A percentile compares a stretch with the other conserved stretches of the same genome.
phyloP scores from a whole-genome alignment of 2,329 filamentous ascomycete species.

The Nemania sp. region DNA sequence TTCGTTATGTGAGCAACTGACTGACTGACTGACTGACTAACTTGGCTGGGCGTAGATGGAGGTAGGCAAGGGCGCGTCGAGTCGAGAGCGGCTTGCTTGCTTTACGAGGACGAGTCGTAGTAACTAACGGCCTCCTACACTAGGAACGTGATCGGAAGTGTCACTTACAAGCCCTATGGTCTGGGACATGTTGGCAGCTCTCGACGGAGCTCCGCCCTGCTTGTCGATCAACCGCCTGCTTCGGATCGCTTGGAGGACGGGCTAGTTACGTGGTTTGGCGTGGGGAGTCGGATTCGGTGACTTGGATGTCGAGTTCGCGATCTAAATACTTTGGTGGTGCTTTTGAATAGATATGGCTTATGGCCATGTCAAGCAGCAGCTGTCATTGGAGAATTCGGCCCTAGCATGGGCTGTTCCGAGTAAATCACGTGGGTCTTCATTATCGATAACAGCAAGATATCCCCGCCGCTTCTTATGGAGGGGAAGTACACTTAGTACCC shows the following conservation, averaged over 20 bases:
- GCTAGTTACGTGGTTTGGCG: neutral
- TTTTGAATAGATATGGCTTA: no score
- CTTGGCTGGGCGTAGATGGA: neutral
- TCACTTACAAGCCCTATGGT: slow-evolving; percentile 71
- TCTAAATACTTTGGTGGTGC: no score
- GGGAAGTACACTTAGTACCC: no score
- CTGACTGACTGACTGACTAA: no score
- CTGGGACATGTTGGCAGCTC: slow-evolving; percentile 69
- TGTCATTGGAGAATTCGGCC: slow-evolving; percentile 13
- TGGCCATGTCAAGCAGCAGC: slow-evolving; percentile 12
- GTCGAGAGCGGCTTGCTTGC: no score
- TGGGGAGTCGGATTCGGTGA: neutral
- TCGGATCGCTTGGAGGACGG: neutral
- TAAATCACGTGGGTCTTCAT: slow-evolving; percentile 23
- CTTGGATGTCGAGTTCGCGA: neutral
- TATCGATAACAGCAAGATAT: slow-evolving; percentile 23
- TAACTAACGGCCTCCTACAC: neutral
- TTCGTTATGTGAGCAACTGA: slow-evolving; percentile 8
- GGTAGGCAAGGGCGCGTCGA: neutral
- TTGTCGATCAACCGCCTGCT: slow-evolving; percentile 17
- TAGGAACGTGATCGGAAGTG: slow-evolving; percentile 7
- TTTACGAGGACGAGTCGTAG: no score
- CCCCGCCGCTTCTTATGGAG: neutral
- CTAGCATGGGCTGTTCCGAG: neutral
- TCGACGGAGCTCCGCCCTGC: slow-evolving; percentile 42